Conservation (phyloP, 1,284 basidiomycete species). For the Mycosarcoma maydis region DNA sequence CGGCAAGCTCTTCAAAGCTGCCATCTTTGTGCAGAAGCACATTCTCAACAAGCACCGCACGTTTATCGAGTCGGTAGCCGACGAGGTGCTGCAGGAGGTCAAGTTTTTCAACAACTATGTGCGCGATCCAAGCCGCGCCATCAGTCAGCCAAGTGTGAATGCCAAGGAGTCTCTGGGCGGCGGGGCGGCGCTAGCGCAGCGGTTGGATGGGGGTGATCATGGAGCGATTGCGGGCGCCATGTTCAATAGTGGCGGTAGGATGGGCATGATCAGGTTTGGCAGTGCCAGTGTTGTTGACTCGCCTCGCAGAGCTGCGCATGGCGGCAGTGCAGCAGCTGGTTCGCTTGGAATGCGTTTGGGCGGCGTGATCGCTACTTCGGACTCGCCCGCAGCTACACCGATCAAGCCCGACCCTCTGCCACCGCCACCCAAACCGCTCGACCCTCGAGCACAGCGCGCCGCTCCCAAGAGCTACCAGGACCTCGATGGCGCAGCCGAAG, state of each 20-base stretch:
- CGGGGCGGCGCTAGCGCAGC: constrained; percentile 11
- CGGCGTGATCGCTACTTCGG: constrained; percentile 7
- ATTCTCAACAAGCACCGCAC: constrained; percentile 59
- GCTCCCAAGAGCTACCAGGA: constrained; percentile 54
- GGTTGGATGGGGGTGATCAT: constrained; percentile 11
- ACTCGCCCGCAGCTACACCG: constrained; percentile 8
- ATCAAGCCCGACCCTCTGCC: constrained; percentile 37
- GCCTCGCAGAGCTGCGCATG: constrained; percentile 9
- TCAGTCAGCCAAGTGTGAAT: constrained; percentile 14
- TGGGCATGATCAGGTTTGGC: constrained; percentile 46
- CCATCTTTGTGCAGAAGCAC: constrained; percentile 62
- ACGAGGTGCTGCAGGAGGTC: constrained; percentile 21
- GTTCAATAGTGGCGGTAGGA: constrained; percentile 30
- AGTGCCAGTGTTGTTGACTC: constrained; percentile 34
- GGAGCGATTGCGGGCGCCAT: too few relatives aligned
- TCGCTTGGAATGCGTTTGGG: constrained; percentile 40
- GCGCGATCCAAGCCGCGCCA: constrained; percentile 47
- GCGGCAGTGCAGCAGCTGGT: not conserved
- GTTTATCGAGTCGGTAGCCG: constrained; percentile 31
- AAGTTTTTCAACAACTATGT: constrained; percentile 52
- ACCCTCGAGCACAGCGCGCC: constrained; percentile 36
- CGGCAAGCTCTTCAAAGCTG: constrained; percentile 61
- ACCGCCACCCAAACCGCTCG: constrained; percentile 49
- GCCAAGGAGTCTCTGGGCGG: not conserved
- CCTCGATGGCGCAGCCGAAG: constrained; percentile 52